Conservation (phyloP, 1,139 yeast genomes). For the Lodderomyces jiufengensis region DNA sequence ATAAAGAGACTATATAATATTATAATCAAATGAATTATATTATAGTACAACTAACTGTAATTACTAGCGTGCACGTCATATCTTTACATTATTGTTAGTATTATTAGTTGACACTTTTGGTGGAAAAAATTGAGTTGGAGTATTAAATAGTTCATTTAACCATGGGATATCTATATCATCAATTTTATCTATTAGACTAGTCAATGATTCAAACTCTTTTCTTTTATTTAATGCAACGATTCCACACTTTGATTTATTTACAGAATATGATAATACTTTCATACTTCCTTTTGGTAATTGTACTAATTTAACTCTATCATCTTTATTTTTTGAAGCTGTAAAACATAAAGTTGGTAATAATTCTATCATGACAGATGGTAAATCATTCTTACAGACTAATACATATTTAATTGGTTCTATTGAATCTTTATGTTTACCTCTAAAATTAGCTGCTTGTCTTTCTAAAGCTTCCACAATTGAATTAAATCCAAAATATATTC, state of each 20-base stretch:
- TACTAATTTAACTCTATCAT: constrained; percentile 42
- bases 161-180: constrained; percentile 44
- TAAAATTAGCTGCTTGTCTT: constrained; percentile 33
- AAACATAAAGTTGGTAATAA: constrained; percentile 52
- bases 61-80: too few relatives aligned
- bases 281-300: constrained; percentile 52
- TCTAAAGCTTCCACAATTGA: constrained; percentile 50
- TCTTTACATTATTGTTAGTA: too few relatives aligned
- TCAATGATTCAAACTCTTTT: constrained; percentile 7
- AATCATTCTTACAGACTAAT: constrained; percentile 54
- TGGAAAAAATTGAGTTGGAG: constrained; percentile 1
- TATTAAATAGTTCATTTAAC: constrained; percentile 32
- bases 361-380: constrained; percentile 46
- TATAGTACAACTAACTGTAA: too few relatives aligned
- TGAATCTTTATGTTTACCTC: constrained; percentile 13
- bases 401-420: constrained; percentile 30
- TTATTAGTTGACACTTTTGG: constrained; percentile 1
- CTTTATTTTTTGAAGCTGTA: constrained; percentile 35
- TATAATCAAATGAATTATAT: too few relatives aligned
- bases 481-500: constrained; percentile 51
- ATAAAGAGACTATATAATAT: too few relatives aligned
- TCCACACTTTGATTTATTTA: constrained; percentile 25
- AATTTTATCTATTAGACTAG: constrained; percentile 26
- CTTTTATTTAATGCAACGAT: constrained; percentile 27
- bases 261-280: constrained; percentile 29